These are phyloP conservation scores for Talinum fruticosum DNA, from an alignment of 148 eudicot species.

Conservation along the genomic window DNA sequence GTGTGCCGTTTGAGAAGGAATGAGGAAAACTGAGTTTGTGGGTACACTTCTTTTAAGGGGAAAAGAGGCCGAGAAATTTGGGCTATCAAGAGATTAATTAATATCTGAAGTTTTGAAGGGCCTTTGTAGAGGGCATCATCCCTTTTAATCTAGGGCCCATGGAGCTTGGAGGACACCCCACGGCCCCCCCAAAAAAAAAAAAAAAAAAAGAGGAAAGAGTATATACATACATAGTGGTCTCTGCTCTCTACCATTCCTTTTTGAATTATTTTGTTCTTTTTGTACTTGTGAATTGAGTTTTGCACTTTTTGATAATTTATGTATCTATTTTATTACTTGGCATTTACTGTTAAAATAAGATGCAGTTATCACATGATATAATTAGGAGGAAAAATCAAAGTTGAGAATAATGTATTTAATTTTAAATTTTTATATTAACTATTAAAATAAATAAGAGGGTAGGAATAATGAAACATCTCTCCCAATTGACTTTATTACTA, in stretches of 20 bases:
- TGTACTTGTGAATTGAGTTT: constrained; percentile 2
- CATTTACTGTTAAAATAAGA: too few relatives aligned
- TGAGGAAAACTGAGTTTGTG: neutral
- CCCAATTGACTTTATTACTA: too few relatives aligned
- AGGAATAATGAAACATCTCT: too few relatives aligned
- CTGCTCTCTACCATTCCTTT: neutral
- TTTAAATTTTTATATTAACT: too few relatives aligned
- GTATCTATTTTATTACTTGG: too few relatives aligned
- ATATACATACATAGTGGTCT: neutral
- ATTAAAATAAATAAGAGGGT: too few relatives aligned
- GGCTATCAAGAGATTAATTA: neutral
- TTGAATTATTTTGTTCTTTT: neutral
- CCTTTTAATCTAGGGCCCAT: neutral
- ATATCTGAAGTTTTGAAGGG: neutral
- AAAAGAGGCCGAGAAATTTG: neutral
- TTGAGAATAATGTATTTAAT: too few relatives aligned
- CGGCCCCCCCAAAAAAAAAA: neutral
- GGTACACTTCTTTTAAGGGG: neutral
- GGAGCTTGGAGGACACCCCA: neutral
- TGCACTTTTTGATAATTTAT: neutral
- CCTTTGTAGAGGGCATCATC: neutral
- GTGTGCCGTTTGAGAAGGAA: constrained; percentile 34
- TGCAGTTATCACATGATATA: too few relatives aligned
- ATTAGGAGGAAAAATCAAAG: too few relatives aligned
- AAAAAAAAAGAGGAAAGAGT: neutral